A percentile compares a stretch with the other conserved stretches of the same genome.
Evolutionary conservation across 2,329 filamentous ascomycete species (phyloP).

Genomic region (Phaeosphaeriaceae sp.): DNA sequence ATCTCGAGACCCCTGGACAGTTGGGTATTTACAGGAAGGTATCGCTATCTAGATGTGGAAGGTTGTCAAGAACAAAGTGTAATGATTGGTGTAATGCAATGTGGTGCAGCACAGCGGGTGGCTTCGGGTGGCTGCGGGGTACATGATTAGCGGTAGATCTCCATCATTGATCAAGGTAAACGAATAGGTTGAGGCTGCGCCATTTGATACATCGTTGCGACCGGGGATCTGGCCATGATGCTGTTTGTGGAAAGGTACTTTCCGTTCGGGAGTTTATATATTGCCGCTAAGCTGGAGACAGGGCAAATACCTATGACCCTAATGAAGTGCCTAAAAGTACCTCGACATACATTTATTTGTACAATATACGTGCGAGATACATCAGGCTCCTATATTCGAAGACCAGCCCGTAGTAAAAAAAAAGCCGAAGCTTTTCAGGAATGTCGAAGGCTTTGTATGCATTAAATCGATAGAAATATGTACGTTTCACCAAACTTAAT

Average conservation of each 20-base stretch:
- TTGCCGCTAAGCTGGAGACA: not conserved
- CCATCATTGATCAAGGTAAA: not conserved
- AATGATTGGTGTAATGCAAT: slow-evolving; percentile 2
- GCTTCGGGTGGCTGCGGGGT: slow-evolving; percentile 24
- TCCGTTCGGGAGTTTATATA: not conserved
- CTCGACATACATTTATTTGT: too few relatives aligned
- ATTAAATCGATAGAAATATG: too few relatives aligned
- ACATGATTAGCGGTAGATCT: slow-evolving; percentile 9
- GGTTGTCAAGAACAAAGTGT: not conserved
- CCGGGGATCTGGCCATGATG: not conserved
- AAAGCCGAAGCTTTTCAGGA: too few relatives aligned
- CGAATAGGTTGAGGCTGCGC: too few relatives aligned
- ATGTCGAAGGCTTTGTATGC: too few relatives aligned
- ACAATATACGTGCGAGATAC: too few relatives aligned
- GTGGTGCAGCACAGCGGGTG: slow-evolving; percentile 8
- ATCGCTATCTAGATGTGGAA: not conserved
- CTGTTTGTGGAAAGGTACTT: not conserved
- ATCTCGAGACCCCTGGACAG: not conserved
- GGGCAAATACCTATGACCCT: not conserved
- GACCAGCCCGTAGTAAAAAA: too few relatives aligned
- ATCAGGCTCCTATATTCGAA: too few relatives aligned
- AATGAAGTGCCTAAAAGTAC: not conserved
- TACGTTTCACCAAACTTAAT: too few relatives aligned
- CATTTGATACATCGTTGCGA: too few relatives aligned
- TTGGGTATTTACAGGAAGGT: not conserved